Evolutionary conservation across 768 basidiomycete genomes (phyloP), one percentile per base, ranked within the genome.

Genomic region (Pulveroboletus ravenelii): DNA sequence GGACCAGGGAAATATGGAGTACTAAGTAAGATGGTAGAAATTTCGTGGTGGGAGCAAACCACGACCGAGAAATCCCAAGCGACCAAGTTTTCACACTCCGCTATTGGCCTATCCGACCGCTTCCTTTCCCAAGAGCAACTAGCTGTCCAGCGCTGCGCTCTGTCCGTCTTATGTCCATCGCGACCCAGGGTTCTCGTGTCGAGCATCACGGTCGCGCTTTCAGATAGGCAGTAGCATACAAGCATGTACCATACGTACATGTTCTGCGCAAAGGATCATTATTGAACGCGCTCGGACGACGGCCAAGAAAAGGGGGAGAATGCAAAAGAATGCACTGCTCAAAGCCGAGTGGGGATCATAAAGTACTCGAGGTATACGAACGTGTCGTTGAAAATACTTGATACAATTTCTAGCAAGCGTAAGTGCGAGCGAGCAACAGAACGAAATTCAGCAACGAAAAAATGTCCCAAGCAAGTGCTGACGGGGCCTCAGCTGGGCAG

Each of bases 21-120:
- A 66, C 68, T 68, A 68, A 70, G 66, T 68, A 68, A 69, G 66
- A 61, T 70, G 68, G 53, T 64, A 67, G 60, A 58, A 67, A 62
- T 45, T 60, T 55, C 45, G 61, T 54, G 58, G 68, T 58, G 67
- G 56, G 66, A 68, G 54, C 56, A 52, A 58, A 53, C 65, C 48
- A 53, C 46, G 18, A 50, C 25, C 41, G 40, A 51, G 51, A 58
- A 66, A 62, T 57, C 53, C 54, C 63, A 65, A 62, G 57, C 55
- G 39, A 27, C 15, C 47, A 5, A 27, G 25, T 62, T 68, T 68
- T 68, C 62, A 69, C 48, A 70, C 67, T 68, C 67, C 67, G 67
- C 68, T 45, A 34, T 27, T 40, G 43, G 45, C 53, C 56, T 54
- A 41, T 30, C 52, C 47, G 18, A 27, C 41, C 36, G 14, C 20